These are phyloP conservation scores for Wallemia ichthyophaga DNA, from an alignment of 1,284 basidiomycete genomes.

Conservation along the genomic window DNA sequence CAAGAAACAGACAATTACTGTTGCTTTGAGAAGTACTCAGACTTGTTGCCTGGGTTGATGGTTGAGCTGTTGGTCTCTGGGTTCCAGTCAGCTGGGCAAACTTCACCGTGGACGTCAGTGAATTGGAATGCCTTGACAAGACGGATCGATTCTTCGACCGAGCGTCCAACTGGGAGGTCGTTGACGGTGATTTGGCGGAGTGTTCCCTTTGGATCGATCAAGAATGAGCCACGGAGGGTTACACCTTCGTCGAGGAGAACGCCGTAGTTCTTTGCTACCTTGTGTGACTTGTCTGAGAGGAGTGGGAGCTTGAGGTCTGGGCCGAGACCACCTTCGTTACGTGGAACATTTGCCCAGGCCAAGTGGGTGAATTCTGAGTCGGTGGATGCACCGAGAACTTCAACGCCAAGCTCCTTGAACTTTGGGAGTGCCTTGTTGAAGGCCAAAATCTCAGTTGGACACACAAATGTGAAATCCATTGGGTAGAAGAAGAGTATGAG, in stretches of 20 bases:
- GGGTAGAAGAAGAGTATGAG: slow-evolving; percentile 53
- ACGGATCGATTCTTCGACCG: slow-evolving; percentile 21
- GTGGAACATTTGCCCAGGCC: slow-evolving; percentile 49
- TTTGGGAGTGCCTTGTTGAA: slow-evolving; percentile 53
- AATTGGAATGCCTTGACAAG: slow-evolving; percentile 51
- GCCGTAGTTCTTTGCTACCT: slow-evolving; percentile 32
- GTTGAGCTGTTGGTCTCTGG: slow-evolving; percentile 10
- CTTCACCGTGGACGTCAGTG: slow-evolving; percentile 42
- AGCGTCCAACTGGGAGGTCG: slow-evolving; percentile 9
- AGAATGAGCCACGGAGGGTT: slow-evolving; percentile 54
- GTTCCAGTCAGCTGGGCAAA: slow-evolving; percentile 56
- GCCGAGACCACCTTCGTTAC: slow-evolving; percentile 57
- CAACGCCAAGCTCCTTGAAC: slow-evolving; percentile 40
- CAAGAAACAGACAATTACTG: background rate
- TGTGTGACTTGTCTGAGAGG: slow-evolving; percentile 31
- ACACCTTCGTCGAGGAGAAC: slow-evolving; percentile 62
- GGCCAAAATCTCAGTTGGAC: slow-evolving; percentile 72
- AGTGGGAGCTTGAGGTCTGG: slow-evolving; percentile 53
- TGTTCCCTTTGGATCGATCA: slow-evolving; percentile 62
- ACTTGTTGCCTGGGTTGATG: background rate
- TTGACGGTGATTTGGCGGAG: slow-evolving; percentile 41
- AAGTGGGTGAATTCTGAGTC: slow-evolving; percentile 41
- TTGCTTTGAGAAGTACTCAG: slow-evolving; percentile 1
- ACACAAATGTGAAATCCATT: slow-evolving; percentile 41
- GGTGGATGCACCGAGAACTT: slow-evolving; percentile 45